phyloP scores from a whole-genome alignment of 2,329 filamentous ascomycete species.

The Lachnellula subtilissima region DNA sequence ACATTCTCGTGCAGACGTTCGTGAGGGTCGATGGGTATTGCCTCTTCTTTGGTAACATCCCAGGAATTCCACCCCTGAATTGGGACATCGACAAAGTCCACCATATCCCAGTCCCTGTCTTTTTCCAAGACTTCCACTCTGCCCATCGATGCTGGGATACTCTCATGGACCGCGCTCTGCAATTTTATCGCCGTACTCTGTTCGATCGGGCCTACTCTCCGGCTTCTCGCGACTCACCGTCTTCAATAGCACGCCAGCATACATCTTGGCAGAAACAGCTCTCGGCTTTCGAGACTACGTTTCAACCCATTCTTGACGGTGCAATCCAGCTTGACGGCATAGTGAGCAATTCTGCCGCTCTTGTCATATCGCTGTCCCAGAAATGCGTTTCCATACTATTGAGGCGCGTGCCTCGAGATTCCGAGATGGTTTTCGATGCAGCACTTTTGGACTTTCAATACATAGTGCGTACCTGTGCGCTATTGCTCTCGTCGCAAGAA shows the following conservation, averaged over 20 bases:
- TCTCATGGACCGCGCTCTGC: constrained; percentile 26
- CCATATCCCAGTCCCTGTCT: constrained; percentile 22
- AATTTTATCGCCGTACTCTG: constrained; percentile 25
- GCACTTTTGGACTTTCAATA: constrained; percentile 22
- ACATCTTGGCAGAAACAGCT: constrained; percentile 15
- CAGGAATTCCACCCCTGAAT: constrained; percentile 23
- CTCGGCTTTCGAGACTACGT: constrained; percentile 21
- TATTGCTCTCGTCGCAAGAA: constrained; percentile 11
- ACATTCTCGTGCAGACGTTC: constrained; percentile 27
- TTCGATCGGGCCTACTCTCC: constrained; percentile 22
- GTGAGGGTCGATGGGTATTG: constrained; percentile 24
- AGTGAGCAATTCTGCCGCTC: constrained; percentile 19
- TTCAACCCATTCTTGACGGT: constrained; percentile 21
- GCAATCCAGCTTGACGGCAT: constrained; percentile 19
- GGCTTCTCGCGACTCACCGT: constrained; percentile 12
- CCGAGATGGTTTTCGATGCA: constrained; percentile 27
- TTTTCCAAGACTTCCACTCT: constrained; percentile 20
- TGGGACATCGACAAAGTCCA: constrained; percentile 29
- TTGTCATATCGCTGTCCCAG: constrained; percentile 21
- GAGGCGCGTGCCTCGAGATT: constrained; percentile 13
- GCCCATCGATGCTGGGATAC: constrained; percentile 30
- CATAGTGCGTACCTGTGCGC: constrained; percentile 19
- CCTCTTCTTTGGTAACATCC: constrained; percentile 26
- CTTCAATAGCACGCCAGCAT: constrained; percentile 15
- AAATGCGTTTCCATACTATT: constrained; percentile 21